Evolutionary conservation across 2,329 filamentous ascomycete genomes (phyloP), one percentile per base, ranked within the genome.

Genomic region (Hirsutella rhossiliensis): DNA sequence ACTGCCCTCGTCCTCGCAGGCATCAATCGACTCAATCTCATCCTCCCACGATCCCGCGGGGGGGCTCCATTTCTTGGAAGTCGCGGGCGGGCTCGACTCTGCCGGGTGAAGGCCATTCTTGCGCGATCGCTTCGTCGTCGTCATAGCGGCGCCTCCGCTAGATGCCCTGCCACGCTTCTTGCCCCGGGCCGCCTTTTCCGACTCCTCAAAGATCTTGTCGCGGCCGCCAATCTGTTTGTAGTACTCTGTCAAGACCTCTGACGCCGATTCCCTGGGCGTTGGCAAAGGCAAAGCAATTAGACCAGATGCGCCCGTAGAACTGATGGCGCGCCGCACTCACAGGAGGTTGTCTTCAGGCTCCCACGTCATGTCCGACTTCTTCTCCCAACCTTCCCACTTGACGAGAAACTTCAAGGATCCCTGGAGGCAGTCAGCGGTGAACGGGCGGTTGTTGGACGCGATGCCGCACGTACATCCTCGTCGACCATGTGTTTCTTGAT

Each of bases 371-470:
- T 92, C 86, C 0, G 67, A 60, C 48, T 80, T 78, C 48, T 80
- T 75, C 0, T 84, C 76, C 48, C 82, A 92, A 3, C 85, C 85
- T 50, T 85, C 77, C 86, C 86, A 92, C 55, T 90, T 88, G 31
- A 92, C 83, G 42, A 82, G 72, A 55, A 83, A 88, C 40, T 72
- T 70, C 0, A 80, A 54, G 5, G 60, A 58, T 18, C 74, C 75
- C 65, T 77, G 47, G 11, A 9, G 27, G 44, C n/a, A 45, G 46
- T 44, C 38, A 53, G 38, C 29, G 18, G 12, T 9, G 34, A 13
- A 55, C 68, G 47, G 58, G 78, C 77, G 68, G 32, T 75, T 68
- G 39, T 17, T 19, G 9, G 34, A 17, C 11, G 5, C 7, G 34
- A n/a, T 17, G 3, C 31, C 11, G 30, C 13, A 55, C 68, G 47